phyloP scores from a whole-genome alignment of 768 basidiomycete species.

The Piloderma croceum region DNA sequence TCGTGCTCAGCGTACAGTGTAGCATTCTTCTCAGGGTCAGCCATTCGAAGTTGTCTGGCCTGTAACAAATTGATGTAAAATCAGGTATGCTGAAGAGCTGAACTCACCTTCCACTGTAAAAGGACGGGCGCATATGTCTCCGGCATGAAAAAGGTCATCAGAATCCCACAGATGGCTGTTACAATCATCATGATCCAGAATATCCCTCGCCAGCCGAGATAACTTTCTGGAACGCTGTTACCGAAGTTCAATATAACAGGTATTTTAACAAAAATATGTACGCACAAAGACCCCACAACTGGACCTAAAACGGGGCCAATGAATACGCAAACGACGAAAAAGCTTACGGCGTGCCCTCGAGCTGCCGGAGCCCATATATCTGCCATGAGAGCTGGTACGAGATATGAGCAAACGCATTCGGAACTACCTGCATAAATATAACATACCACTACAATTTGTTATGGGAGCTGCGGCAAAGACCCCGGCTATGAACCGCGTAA shows the following conservation, averaged over 20 bases:
- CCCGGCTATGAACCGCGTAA: too few species aligned
- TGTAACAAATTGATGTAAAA: slow-evolving; percentile 8
- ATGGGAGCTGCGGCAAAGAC: slow-evolving; percentile 58
- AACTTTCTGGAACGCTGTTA: slow-evolving; percentile 41
- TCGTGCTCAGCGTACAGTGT: slow-evolving; percentile 55
- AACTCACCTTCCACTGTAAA: slow-evolving; percentile 38
- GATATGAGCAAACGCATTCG: not conserved
- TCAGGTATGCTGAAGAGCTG: not conserved
- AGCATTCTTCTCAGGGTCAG: slow-evolving; percentile 39
- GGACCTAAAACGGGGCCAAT: slow-evolving; percentile 61
- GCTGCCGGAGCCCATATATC: slow-evolving; percentile 51
- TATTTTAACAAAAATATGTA: too few species aligned
- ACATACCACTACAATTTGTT: slow-evolving; percentile 48
- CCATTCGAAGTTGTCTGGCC: slow-evolving; percentile 44
- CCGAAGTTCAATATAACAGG: not conserved
- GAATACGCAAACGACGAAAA: slow-evolving; percentile 59
- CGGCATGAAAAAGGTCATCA: slow-evolving; percentile 43
- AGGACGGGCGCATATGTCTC: slow-evolving; percentile 67
- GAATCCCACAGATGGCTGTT: slow-evolving; percentile 44
- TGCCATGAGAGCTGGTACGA: slow-evolving; percentile 41
- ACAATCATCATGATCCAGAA: slow-evolving; percentile 71
- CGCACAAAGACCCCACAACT: slow-evolving; percentile 55
- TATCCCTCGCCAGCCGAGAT: slow-evolving; percentile 58
- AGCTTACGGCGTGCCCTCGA: slow-evolving; percentile 49
- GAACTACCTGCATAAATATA: slow-evolving; percentile 1